These are phyloP conservation scores for Cyclotella kingstonii DNA, from an alignment of 108 stramenopile genomes.

Conservation along the genomic window DNA sequence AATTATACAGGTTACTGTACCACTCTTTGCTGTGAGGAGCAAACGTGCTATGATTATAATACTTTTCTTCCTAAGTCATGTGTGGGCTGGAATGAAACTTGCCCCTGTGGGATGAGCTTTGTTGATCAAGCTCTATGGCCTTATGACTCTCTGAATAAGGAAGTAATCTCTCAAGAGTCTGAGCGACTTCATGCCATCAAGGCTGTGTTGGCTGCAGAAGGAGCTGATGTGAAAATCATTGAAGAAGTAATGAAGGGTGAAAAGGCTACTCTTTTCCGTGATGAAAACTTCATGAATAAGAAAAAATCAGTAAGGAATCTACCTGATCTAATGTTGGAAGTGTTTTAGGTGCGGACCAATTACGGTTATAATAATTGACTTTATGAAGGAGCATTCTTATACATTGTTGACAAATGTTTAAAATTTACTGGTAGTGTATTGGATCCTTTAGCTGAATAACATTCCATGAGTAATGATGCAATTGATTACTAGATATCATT, in stretches of 20 bases:
- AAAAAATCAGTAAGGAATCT: no score
- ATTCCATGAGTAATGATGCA: no score
- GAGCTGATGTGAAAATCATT: not conserved
- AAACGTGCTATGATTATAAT: slow-evolving; percentile 2
- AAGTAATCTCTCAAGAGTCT: not conserved
- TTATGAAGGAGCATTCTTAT: no score
- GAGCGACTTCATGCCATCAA: not conserved
- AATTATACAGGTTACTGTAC: slow-evolving; percentile 1
- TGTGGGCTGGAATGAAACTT: slow-evolving; percentile 5
- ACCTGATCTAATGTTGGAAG: no score
- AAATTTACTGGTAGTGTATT: no score
- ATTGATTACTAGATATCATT: no score
- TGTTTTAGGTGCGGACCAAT: no score
- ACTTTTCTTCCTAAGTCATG: slow-evolving; percentile 3
- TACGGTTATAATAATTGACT: no score
- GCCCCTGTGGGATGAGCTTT: not conserved
- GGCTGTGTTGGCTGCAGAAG: not conserved
- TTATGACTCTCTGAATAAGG: not conserved
- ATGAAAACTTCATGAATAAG: no score
- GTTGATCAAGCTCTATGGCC: not conserved
- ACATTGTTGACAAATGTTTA: no score
- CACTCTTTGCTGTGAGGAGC: slow-evolving; percentile 5
- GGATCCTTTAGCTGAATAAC: no score
- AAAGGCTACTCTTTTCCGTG: not conserved
- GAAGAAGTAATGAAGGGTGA: slow-evolving; percentile 10